Evolutionary conservation across 352 stramenopile genomes (phyloP), one percentile per base, ranked within the genome.

Genomic region (Phytophthora cactorum): DNA sequence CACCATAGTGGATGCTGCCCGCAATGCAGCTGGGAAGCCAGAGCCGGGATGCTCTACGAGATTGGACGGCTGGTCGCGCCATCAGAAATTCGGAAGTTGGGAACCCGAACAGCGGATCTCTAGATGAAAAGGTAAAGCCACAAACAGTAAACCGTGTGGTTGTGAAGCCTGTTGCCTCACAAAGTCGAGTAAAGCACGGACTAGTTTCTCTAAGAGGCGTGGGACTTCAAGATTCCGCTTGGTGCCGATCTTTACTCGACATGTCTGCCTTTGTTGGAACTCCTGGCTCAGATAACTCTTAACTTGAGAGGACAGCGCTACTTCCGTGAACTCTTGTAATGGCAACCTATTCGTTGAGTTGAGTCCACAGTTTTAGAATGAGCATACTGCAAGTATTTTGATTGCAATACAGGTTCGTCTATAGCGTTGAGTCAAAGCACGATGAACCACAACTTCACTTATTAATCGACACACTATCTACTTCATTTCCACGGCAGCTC

Each of bases 21-120:
- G 28, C 39, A 32, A 12, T 61, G 43, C 54, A 52, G 41, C 29
- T 61, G 54, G 27, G 25, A 52, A 52, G 41, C 41, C 54, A 61
- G 54, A 52, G 22, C 43, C 43, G 29, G 41, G 41, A 52, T 52
- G 4, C 22, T 43, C 12, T 10, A 44, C 53, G 54, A 34, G 50
- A 46, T 34, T 57, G n/a, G 29, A 14, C 47, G 47, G 46, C 10
- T 52, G 49, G 49, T 43, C 36, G 36, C 10, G 36, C 2, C 36
- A 43, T 43, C 36, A 15, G 36, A n/a, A 43, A 43, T 10, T 22
- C 22, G 22, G 22, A 22, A 1, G 22, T 22, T 22, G 22, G 22
- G 22, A 22, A 22, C 38, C 38, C 36, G 36, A 50, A 59, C 52
- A 50, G 52, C 36, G 22, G 5, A 58, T 58, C 36, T 2, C 36